Conservation (phyloP, 495 filamentous ascomycete species). For the Lasiosphaeris hirsuta region DNA sequence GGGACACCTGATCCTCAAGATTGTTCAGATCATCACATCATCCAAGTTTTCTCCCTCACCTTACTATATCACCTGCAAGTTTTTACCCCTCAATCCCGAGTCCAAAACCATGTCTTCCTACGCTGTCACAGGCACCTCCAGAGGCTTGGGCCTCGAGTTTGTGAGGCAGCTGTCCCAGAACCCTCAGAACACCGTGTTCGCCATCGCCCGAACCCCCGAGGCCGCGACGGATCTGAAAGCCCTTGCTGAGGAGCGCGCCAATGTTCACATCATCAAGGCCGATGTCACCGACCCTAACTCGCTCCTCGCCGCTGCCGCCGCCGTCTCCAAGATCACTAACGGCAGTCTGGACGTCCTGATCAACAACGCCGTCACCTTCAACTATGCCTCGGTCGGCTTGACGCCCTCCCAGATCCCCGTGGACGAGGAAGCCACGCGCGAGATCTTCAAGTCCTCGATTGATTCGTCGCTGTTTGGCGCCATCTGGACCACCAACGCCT, state of each 20-base stretch:
- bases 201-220: slow-evolving; percentile 37
- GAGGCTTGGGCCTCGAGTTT: slow-evolving; percentile 50
- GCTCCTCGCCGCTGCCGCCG: slow-evolving; percentile 35
- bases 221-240: slow-evolving; percentile 22
- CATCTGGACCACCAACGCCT: slow-evolving; percentile 49
- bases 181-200: slow-evolving; percentile 42
- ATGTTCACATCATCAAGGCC: slow-evolving; percentile 43
- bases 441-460: slow-evolving; percentile 34
- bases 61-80: background rate
- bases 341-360: slow-evolving; percentile 52
- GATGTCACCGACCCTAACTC: slow-evolving; percentile 44
- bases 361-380: slow-evolving; percentile 42
- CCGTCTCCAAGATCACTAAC: slow-evolving; percentile 34
- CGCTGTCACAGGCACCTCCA: slow-evolving; percentile 48
- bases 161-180: slow-evolving; percentile 43
- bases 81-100: background rate
- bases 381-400: background rate
- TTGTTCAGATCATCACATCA: too few species aligned
- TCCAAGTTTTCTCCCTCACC: too few species aligned
- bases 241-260: slow-evolving; percentile 30
- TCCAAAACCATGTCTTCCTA: slow-evolving; percentile 44
- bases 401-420: slow-evolving; percentile 9
- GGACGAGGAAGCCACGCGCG: slow-evolving; percentile 15
- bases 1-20: too few species aligned
- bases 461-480: slow-evolving; percentile 48